Evolutionary conservation across 495 filamentous ascomycete species (phyloP).

Genomic region (Talaromyces stipitatus): DNA sequence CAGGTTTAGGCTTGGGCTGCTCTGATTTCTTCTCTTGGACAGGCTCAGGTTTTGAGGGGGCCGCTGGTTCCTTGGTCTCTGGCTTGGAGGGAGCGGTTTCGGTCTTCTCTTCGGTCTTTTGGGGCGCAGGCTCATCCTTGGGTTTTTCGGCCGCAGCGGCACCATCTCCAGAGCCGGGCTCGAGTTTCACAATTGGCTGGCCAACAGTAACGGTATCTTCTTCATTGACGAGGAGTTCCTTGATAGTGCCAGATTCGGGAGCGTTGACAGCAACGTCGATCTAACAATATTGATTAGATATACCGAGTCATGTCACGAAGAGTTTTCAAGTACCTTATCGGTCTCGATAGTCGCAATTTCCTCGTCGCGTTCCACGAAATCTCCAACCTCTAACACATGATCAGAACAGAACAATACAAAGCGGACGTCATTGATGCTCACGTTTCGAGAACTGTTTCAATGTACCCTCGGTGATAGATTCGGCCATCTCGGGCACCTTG

Average conservation of each 20-base stretch:
- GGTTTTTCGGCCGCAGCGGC: constrained; percentile 39
- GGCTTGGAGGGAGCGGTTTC: constrained; percentile 24
- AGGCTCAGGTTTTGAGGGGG: constrained; percentile 23
- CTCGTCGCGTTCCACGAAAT: constrained; percentile 92
- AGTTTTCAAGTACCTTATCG: constrained; percentile 77
- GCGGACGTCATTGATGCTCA: constrained; percentile 24
- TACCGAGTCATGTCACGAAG: background rate
- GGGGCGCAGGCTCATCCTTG: constrained; percentile 35
- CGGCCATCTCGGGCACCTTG: constrained; percentile 96
- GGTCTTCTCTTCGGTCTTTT: constrained; percentile 37
- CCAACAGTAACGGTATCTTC: constrained; percentile 95
- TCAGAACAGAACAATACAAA: constrained; percentile 4
- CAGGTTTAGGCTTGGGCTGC: constrained; percentile 18
- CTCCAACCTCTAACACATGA: constrained; percentile 61
- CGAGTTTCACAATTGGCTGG: constrained; percentile 80
- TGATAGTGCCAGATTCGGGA: constrained; percentile 82
- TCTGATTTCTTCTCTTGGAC: constrained; percentile 18
- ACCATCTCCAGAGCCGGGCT: constrained; percentile 60
- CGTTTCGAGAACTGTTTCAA: constrained; percentile 92
- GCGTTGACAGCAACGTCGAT: constrained; percentile 96
- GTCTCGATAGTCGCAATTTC: constrained; percentile 99
- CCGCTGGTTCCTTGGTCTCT: constrained; percentile 34
- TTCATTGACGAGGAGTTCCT: constrained; percentile 85
- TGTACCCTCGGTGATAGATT: constrained; percentile 97
- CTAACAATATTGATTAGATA: constrained; percentile 31